A percentile compares a stretch with the other conserved stretches of the same genome.
phyloP scores from a whole-genome alignment of 2,329 filamentous ascomycete species.

The Aspergillus chevalieri region DNA sequence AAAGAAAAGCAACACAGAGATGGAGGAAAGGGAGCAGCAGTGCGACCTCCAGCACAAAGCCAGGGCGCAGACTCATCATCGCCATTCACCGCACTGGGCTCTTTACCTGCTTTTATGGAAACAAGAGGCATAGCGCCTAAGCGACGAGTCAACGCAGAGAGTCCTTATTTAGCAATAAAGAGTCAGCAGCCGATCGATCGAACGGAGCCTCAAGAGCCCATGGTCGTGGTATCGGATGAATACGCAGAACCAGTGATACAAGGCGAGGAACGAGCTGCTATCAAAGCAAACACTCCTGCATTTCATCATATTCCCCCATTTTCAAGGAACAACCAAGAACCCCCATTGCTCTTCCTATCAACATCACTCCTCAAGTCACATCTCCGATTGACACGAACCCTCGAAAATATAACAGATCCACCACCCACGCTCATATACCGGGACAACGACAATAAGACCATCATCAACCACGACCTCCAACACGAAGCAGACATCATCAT shows the following conservation, averaged over 20 bases:
- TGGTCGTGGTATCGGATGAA: background rate
- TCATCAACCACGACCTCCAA: background rate
- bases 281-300: background rate
- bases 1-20: background rate
- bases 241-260: background rate
- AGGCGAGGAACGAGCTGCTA: background rate
- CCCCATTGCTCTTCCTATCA: constrained; percentile 19
- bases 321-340: constrained; percentile 12
- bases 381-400: constrained; percentile 11
- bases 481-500: constrained; percentile 60
- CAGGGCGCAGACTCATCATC: background rate
- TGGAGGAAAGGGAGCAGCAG: background rate
- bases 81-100: constrained; percentile 31
- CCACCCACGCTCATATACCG: constrained; percentile 19
- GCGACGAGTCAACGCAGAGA: constrained; percentile 19
- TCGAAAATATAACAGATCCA: constrained; percentile 12
- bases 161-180: constrained; percentile 17
- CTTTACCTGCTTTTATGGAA: constrained; percentile 48
- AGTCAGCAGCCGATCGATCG: background rate
- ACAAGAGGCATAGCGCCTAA: constrained; percentile 33
- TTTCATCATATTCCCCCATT: constrained; percentile 13
- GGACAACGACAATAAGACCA: constrained; percentile 12
- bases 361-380: constrained; percentile 21
- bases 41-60: constrained; percentile 6
- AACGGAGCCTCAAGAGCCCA: background rate